A percentile compares a stretch with the other conserved stretches of the same genome.
phyloP scores from a whole-genome alignment of 129 eudicot species.

The Flaveria robusta region DNA sequence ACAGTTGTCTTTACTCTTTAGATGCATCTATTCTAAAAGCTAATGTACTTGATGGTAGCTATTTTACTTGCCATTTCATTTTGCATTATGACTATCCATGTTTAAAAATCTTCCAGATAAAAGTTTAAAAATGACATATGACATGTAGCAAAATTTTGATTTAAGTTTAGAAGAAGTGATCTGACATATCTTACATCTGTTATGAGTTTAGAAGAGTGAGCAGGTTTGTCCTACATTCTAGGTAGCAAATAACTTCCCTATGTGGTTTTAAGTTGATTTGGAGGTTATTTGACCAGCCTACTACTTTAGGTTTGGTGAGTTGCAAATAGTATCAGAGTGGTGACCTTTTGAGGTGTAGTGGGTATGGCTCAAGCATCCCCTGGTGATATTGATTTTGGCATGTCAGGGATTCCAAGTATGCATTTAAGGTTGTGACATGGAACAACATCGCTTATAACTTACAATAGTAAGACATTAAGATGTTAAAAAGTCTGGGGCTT shows the following conservation, averaged over 20 bases:
- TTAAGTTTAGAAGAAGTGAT: not conserved
- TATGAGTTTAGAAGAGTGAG: not conserved
- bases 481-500: not conserved
- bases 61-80: not conserved
- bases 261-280: not conserved
- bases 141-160: conserved; percentile 16
- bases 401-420: not conserved
- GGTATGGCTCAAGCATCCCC: not conserved
- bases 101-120: not conserved
- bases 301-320: not conserved
- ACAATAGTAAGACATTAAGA: not conserved
- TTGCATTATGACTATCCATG: not conserved
- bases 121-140: not conserved
- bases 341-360: not conserved
- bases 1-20: not conserved
- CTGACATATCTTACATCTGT: not conserved
- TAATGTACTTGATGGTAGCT: not conserved
- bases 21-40: conserved; percentile 12
- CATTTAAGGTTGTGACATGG: not conserved
- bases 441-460: not conserved
- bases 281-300: not conserved
- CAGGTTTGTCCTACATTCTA: not conserved
- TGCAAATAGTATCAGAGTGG: not conserved
- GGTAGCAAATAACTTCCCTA: not conserved
- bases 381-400: not conserved